Conservation (phyloP, 176 grass and related monocot species). For the Luzula sylvatica region DNA sequence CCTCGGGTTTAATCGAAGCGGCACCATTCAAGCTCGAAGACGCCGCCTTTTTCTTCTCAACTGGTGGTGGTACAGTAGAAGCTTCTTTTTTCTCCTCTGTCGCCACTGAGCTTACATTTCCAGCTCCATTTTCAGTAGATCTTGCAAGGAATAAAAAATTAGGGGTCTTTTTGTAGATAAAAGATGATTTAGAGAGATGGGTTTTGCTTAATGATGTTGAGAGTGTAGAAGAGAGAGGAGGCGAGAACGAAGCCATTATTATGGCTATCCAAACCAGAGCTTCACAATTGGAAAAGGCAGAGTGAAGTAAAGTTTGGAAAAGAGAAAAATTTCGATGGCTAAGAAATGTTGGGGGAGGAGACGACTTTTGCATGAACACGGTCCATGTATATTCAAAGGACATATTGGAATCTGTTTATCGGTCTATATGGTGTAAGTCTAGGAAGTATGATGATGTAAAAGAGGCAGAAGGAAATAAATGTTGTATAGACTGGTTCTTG, state of each 20-base stretch:
- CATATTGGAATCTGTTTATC: background rate
- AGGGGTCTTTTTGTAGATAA: constrained; percentile 4
- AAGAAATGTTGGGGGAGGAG: background rate
- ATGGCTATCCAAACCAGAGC: background rate
- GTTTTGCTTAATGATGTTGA: constrained; percentile 13
- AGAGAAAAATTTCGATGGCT: constrained; percentile 6
- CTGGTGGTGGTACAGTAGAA: background rate
- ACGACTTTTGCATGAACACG: constrained; percentile 2
- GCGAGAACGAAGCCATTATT: constrained; percentile 32
- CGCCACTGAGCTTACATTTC: constrained; percentile 6
- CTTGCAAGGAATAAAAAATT: constrained; percentile 15
- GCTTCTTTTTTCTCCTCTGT: constrained; percentile 13
- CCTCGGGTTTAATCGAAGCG: constrained; percentile 17
- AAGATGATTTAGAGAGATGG: background rate
- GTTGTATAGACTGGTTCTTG: no score
- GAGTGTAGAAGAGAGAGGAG: constrained; percentile 21
- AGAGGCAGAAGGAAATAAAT: no score
- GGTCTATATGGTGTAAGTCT: background rate
- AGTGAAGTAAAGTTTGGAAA: background rate
- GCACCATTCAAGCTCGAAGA: constrained; percentile 17
- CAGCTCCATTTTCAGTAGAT: constrained; percentile 21
- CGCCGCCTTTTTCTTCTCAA: constrained; percentile 9
- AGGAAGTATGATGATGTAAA: no score
- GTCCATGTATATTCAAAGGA: background rate
- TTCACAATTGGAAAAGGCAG: background rate